These are phyloP conservation scores for Brassica cretica DNA, from an alignment of 345 rosid species.

Conservation along the genomic window DNA sequence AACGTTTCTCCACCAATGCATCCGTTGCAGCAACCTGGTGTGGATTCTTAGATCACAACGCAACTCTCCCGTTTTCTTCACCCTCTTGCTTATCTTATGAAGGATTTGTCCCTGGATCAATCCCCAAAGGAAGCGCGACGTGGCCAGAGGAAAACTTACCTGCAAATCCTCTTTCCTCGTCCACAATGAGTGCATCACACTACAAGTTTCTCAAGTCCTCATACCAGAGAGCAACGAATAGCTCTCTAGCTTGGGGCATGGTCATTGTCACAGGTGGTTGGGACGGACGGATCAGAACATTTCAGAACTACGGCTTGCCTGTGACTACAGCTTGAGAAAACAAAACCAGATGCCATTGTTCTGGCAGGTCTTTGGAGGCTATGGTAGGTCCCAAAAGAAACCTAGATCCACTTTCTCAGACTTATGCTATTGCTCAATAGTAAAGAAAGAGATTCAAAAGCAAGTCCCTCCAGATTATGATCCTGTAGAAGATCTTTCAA, in stretches of 20 bases:
- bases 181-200: conserved; percentile 57
- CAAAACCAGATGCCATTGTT: conserved; percentile 32
- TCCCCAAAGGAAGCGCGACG: conserved; percentile 51
- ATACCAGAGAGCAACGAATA: conserved; percentile 59
- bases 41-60: conserved; percentile 46
- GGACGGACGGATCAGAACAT: conserved; percentile 91
- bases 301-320: conserved; percentile 89
- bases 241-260: conserved; percentile 85
- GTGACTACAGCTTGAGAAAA: conserved; percentile 36
- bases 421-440: background rate
- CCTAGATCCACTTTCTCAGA: background rate
- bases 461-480: conserved; percentile 10
- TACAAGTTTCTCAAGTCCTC: conserved; percentile 73
- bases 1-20: conserved; percentile 74
- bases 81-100: conserved; percentile 55
- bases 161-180: conserved; percentile 31
- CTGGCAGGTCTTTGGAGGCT: conserved; percentile 9
- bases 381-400: conserved; percentile 31
- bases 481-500: conserved; percentile 26
- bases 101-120: conserved; percentile 56
- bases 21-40: conserved; percentile 80
- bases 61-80: conserved; percentile 45
- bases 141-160: conserved; percentile 82
- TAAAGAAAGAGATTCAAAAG: background rate
- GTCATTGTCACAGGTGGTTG: conserved; percentile 89